These are phyloP conservation scores for Candida wancherniae DNA, from an alignment of 805 yeast genomes.

Conservation along the genomic window DNA sequence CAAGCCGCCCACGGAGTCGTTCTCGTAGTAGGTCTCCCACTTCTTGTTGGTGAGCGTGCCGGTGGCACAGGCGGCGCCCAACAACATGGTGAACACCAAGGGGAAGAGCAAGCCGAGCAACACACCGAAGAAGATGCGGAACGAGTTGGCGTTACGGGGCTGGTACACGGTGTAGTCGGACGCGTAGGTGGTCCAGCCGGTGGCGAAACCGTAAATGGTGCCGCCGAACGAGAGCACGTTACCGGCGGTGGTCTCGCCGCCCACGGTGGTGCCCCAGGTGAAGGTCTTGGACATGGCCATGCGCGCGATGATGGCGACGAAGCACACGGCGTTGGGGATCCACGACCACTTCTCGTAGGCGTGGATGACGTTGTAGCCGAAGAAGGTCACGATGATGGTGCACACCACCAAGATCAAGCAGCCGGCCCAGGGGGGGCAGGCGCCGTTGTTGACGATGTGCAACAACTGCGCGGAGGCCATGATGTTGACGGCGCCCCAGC, in stretches of 20 bases:
- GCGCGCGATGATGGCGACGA: constrained; percentile 75
- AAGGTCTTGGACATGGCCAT: constrained; percentile 64
- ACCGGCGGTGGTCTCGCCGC: constrained; percentile 71
- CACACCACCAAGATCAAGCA: constrained; percentile 64
- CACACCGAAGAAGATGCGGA: constrained; percentile 60
- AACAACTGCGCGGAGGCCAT: constrained; percentile 84
- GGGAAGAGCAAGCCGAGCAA: constrained; percentile 63
- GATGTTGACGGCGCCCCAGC: constrained; percentile 93
- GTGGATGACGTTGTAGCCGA: constrained; percentile 83
- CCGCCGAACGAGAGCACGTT: constrained; percentile 76
- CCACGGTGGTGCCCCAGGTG: constrained; percentile 24
- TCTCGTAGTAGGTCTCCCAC: constrained; percentile 49
- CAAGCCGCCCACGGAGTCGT: constrained; percentile 72
- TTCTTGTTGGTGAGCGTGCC: constrained; percentile 45
- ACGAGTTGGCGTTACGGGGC: constrained; percentile 56
- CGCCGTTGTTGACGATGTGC: constrained; percentile 63
- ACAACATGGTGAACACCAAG: constrained; percentile 62
- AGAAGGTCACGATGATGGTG: constrained; percentile 70
- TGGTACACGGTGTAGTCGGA: constrained; percentile 90
- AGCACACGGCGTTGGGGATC: constrained; percentile 74
- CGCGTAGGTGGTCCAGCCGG: constrained; percentile 94
- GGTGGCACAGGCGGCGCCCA: constrained; percentile 84
- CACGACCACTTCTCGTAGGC: constrained; percentile 79
- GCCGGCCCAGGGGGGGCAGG: constrained; percentile 88
- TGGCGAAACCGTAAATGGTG: constrained; percentile 78